phyloP scores from a whole-genome alignment of 2,329 filamentous ascomycete species.

The Aspergillus texensis region DNA sequence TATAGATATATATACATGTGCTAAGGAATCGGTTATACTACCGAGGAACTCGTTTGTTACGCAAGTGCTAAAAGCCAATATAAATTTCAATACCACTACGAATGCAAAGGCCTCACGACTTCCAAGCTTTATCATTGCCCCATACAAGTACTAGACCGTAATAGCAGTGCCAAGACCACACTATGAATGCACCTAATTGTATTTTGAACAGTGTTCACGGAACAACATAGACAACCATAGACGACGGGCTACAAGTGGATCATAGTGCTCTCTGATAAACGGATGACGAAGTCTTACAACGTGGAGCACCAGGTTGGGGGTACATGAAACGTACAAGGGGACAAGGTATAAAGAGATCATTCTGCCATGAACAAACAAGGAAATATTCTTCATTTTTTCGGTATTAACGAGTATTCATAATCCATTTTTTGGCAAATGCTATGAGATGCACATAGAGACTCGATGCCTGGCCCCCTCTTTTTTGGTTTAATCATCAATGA shows the following conservation, averaged over 20 bases:
- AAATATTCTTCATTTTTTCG: slow-evolving; percentile 8
- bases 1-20: neutral
- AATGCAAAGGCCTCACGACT: neutral
- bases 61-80: neutral
- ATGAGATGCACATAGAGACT: slow-evolving; percentile 15
- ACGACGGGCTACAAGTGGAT: neutral
- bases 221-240: neutral
- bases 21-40: neutral
- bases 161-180: neutral
- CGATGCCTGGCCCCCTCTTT: slow-evolving; percentile 31
- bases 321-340: neutral
- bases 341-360: neutral
- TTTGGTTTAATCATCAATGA: slow-evolving; percentile 33
- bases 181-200: neutral
- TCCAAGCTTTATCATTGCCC: neutral
- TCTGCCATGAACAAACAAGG: neutral
- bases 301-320: neutral
- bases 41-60: neutral
- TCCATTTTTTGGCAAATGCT: slow-evolving; percentile 2
- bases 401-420: slow-evolving; percentile 3
- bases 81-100: neutral
- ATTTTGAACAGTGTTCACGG: neutral
- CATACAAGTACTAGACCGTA: neutral
- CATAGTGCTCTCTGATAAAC: neutral
- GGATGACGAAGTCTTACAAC: neutral